Base-by-base conservation (phyloP, 2,329 filamentous ascomycete species). In the Dactylellina leptospora region DNA sequence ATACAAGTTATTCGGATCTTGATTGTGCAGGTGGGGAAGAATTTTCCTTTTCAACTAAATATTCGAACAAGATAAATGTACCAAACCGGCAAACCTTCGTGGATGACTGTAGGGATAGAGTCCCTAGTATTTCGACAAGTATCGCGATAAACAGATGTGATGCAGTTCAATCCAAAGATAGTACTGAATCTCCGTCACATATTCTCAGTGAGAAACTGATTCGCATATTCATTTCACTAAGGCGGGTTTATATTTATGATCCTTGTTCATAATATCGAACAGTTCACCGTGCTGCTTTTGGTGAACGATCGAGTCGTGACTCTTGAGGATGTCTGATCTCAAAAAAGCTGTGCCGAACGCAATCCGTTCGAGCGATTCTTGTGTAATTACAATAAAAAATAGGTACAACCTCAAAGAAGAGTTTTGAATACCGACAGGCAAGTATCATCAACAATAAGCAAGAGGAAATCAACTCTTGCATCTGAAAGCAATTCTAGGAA, bases 401-500 rank as follows among this genome's bases (percentile, higher is more conserved):
- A 11, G 16, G 38, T 10, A 4, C 8, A 10, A 42, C 8, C 16
- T 18, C 16, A 42, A 42, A 42, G 38, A 42, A 42, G 38, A 42
- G 38, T 42, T 42, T 42, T 42, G 38, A 42, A 42, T 42, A 42
- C 8, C 38, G 38, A 42, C 38, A 42, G 38, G 38, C 38, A 42
- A 42, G 38, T 42, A 42, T n/a, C 38, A 42, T 42, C 6, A 18
- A 42, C 16, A 42, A 42, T 42, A 42, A 42, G n/a, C 38, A 42
- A 42, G 38, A 42, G 38, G 38, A 42, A 42, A 42, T 42, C 38
- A 42, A 42, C 38, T 42, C 38, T 42, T 42, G 38, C 38, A 42
- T 42, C 38, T 42, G n/a, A 42, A 42, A 42, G 38, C 38, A 42
- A 42, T 42, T 42, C n/a, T 42, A 42, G n/a, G n/a, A n/a, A n/a